Conservation (phyloP, 1,284 basidiomycete species). For the Cryptococcus hybrid region DNA sequence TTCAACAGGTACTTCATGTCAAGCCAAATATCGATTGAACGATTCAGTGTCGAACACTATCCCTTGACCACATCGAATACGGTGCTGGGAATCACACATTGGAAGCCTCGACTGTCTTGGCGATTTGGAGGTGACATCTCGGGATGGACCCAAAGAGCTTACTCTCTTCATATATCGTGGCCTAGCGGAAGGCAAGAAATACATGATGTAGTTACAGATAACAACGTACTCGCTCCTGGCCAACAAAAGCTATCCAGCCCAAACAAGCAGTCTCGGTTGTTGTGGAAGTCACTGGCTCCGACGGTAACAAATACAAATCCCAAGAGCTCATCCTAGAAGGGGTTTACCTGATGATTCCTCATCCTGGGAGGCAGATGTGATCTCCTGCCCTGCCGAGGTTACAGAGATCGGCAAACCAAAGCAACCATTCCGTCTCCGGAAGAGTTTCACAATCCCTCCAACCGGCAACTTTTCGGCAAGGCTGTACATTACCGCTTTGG, state of each 20-base stretch:
- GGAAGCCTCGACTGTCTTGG: conserved; percentile 32
- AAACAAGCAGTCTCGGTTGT: conserved; percentile 17
- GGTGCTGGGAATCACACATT: too few species aligned
- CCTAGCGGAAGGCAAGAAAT: conserved; percentile 7
- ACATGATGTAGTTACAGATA: conserved; percentile 11
- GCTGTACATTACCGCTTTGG: conserved; percentile 42
- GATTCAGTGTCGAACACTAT: too few species aligned
- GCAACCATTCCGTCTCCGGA: conserved; percentile 24
- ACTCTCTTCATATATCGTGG: conserved; percentile 24
- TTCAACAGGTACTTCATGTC: too few species aligned
- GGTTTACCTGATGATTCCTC: conserved; percentile 20
- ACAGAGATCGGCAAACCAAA: conserved; percentile 17
- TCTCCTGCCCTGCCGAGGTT: conserved; percentile 14
- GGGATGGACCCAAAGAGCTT: conserved; percentile 31
- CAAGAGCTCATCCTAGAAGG: conserved; percentile 23
- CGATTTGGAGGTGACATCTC: conserved; percentile 18
- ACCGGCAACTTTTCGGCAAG: conserved; percentile 9
- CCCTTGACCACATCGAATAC: too few species aligned
- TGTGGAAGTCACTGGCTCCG: conserved; percentile 18
- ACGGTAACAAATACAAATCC: conserved; percentile 10
- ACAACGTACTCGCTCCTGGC: conserved; percentile 34
- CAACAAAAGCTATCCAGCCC: conserved; percentile 21
- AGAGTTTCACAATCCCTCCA: conserved; percentile 12
- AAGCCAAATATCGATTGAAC: too few species aligned
- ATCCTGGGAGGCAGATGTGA: conserved; percentile 24